Evolutionary conservation across 2,329 filamentous ascomycete species (phyloP).

Genomic region (Colletotrichum sp.): DNA sequence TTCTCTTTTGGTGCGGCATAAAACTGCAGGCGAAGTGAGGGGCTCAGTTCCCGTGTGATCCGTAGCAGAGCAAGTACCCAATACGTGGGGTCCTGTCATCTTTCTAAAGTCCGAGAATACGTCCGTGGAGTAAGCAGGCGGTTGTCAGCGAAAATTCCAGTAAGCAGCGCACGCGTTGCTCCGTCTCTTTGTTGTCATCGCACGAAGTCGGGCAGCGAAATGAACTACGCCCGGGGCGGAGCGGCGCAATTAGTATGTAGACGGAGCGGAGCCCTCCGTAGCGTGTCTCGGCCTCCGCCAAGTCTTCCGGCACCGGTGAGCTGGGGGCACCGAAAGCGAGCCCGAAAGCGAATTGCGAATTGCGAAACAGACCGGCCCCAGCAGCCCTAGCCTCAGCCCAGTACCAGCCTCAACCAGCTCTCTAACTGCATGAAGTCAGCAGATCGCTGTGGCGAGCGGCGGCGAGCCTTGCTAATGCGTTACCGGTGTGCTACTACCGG

Average conservation of each 20-base stretch:
- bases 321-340: slow-evolving; percentile 1
- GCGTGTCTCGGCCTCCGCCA: background rate
- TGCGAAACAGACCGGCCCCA: background rate
- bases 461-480: background rate
- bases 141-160: background rate
- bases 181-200: background rate
- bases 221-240: background rate
- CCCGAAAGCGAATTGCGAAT: background rate
- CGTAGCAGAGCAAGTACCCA: background rate
- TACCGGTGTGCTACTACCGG: background rate
- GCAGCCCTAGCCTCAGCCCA: background rate
- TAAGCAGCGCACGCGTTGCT: background rate
- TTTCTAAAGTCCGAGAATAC: background rate
- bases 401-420: background rate
- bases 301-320: background rate
- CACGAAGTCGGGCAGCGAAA: background rate
- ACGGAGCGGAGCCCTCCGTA: background rate
- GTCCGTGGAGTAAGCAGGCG: background rate
- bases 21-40: background rate
- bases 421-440: background rate
- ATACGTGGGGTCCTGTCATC: background rate
- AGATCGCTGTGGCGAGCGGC: background rate
- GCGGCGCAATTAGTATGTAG: background rate
- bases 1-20: background rate
- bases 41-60: background rate